Evolutionary conservation across 2,329 filamentous ascomycete genomes (phyloP), one percentile per base, ranked within the genome.

Genomic region (Penicillium sclerotigenum): DNA sequence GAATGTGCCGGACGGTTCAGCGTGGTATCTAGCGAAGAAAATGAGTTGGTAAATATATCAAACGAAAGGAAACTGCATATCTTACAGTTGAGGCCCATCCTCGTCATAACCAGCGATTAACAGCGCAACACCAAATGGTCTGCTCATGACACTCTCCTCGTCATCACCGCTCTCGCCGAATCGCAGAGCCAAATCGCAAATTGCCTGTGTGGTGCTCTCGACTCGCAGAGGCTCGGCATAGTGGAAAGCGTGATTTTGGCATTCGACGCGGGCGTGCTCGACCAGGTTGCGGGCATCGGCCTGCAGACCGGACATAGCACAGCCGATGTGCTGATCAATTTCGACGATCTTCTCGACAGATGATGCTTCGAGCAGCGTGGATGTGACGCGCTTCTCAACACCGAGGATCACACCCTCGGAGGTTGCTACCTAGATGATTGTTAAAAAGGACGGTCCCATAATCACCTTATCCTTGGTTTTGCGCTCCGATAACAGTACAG

Each of bases 311-410:
- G 89, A 94, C 92, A 99, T 99, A 79, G 94, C 94, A 79, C 94
- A 97, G 71, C 94, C 94, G 69, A 99, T 97, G 81, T 99, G 94
- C 73, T 90, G 87, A 81, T 99, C 94, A 75, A 99, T 97, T 77
- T 99, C 94, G 76, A 99, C 93, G 70, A 99, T 97, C 86, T 99
- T 99, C 79, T 99, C 94, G 70, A 99, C 94, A 38, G 92, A 97
- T 45, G 90, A 96, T 31, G 94, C 96, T 79, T 97, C 94, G 71
- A 99, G 90, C 60, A 99, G 88, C 59, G 93, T 95, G 56, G 91
- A 96, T 59, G 94, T 99, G 69, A 99, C 94, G 71, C 94, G 92
- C 86, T 99, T 99, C 81, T 99, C 94, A 63, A 99, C 94, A 67
- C 94, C 94, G 49, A 99, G 88, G 72, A 99, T 89, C 60, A 97